Percentiles rank a stretch among this genome's conserved stretches.
Evolutionary conservation across 192 early-diverging fungal genomes (phyloP).

Genomic region (Coemansia sp.): DNA sequence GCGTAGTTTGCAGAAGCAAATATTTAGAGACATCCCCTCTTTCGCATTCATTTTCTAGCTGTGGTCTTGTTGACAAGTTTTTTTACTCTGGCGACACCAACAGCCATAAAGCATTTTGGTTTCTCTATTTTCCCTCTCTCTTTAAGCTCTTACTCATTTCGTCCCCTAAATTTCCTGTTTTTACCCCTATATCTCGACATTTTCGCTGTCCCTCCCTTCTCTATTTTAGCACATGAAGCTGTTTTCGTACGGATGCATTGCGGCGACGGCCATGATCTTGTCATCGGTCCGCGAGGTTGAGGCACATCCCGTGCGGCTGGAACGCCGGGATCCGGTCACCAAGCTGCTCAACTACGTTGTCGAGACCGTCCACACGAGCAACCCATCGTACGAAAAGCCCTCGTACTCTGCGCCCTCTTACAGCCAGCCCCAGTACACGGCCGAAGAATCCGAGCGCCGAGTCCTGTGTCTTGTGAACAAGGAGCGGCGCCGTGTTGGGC

Average conservation of each 20-base stretch:
- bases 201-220: neutral
- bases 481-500: slow-evolving; percentile 22
- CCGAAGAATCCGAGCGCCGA: slow-evolving; percentile 15
- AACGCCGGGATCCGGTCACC: slow-evolving; percentile 41
- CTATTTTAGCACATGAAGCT: slow-evolving; percentile 31
- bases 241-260: slow-evolving; percentile 23
- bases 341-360: slow-evolving; percentile 31
- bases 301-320: slow-evolving; percentile 41
- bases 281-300: slow-evolving; percentile 7
- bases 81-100: too few species aligned
- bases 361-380: slow-evolving; percentile 4
- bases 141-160: neutral
- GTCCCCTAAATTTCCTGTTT: neutral
- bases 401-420: too few species aligned
- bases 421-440: neutral
- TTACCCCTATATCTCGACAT: neutral
- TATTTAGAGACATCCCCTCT: too few species aligned
- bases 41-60: too few species aligned
- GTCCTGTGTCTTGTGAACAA: slow-evolving; percentile 52
- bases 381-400: neutral
- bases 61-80: too few species aligned
- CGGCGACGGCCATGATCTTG: slow-evolving; percentile 18
- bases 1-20: too few species aligned
- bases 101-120: too few species aligned
- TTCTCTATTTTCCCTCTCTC: neutral